Conservation (phyloP, 2,329 filamentous ascomycete species). For the Pseudophaeomoniella oleicola region DNA sequence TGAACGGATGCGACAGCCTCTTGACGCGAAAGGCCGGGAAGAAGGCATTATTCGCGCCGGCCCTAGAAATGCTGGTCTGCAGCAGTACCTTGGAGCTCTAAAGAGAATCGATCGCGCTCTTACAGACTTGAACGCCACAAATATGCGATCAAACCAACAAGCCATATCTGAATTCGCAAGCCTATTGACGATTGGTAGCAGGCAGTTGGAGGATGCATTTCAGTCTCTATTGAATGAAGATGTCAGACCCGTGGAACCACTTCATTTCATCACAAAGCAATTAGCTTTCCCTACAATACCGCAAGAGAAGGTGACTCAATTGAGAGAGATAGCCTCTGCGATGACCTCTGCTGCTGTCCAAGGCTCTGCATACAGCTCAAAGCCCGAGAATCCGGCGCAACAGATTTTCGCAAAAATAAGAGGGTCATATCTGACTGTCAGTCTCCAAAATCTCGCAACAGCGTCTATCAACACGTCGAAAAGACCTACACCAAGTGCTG, state of each 20-base stretch:
- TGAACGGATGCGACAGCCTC: slow-evolving; percentile 74
- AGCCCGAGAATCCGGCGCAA: slow-evolving; percentile 55
- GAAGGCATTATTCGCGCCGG: slow-evolving; percentile 80
- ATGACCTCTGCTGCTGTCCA: slow-evolving; percentile 48
- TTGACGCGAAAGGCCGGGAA: slow-evolving; percentile 81
- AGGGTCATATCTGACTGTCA: slow-evolving; percentile 70
- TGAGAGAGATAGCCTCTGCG: slow-evolving; percentile 67
- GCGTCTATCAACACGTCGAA: slow-evolving; percentile 74
- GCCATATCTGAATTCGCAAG: slow-evolving; percentile 67
- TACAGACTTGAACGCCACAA: slow-evolving; percentile 72
- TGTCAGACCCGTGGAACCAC: slow-evolving; percentile 65
- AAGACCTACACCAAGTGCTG: slow-evolving; percentile 53
- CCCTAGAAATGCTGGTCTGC: slow-evolving; percentile 68
- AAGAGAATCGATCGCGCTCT: slow-evolving; percentile 81
- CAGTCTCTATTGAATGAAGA: slow-evolving; percentile 66
- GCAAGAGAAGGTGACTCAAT: slow-evolving; percentile 57
- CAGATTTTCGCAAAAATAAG: slow-evolving; percentile 76
- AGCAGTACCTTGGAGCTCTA: slow-evolving; percentile 75
- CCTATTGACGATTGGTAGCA: slow-evolving; percentile 64
- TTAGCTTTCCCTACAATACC: slow-evolving; percentile 67
- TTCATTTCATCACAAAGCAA: slow-evolving; percentile 84
- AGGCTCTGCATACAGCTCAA: slow-evolving; percentile 29
- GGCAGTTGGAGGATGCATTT: slow-evolving; percentile 73
- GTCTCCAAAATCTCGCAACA: slow-evolving; percentile 71
- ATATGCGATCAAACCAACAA: slow-evolving; percentile 80